Percentiles rank a stretch among this genome's conserved stretches.
Conservation (phyloP, 2,329 filamentous ascomycete genomes). For the Cladosporium sp. region DNA sequence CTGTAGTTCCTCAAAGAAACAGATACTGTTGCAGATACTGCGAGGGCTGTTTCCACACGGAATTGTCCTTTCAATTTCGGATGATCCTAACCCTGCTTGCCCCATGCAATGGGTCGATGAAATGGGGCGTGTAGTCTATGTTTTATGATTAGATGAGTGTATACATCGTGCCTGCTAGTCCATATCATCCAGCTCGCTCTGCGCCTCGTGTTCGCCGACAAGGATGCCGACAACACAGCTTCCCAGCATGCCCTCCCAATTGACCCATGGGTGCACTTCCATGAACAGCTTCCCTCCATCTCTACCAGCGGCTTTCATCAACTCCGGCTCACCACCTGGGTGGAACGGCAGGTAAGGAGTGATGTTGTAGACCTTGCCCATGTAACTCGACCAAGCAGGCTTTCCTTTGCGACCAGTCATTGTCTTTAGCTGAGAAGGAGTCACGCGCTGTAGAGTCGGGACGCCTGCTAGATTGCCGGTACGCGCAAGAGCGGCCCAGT, state of each 20-base stretch:
- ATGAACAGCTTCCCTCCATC: slow-evolving; percentile 66
- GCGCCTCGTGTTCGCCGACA: slow-evolving; percentile 56
- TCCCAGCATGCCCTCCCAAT: slow-evolving; percentile 67
- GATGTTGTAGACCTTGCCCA: slow-evolving; percentile 92
- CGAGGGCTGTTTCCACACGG: not conserved
- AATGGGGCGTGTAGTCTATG: not conserved
- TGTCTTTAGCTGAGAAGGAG: slow-evolving; percentile 74
- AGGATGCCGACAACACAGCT: slow-evolving; percentile 64
- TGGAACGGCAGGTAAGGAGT: slow-evolving; percentile 88
- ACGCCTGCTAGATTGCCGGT: slow-evolving; percentile 50
- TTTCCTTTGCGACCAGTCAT: slow-evolving; percentile 78
- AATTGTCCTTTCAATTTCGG: not conserved
- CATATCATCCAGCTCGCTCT: slow-evolving; percentile 57
- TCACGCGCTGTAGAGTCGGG: slow-evolving; percentile 67
- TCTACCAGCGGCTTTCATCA: slow-evolving; percentile 76
- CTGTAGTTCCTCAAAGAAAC: not conserved
- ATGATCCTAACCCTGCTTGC: not conserved
- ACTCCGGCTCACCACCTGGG: slow-evolving; percentile 78
- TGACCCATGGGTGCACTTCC: slow-evolving; percentile 68
- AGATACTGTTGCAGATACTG: not conserved
- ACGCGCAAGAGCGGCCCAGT: slow-evolving; percentile 83
- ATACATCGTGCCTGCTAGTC: slow-evolving; percentile 47
- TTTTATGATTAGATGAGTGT: not conserved
- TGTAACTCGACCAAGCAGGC: slow-evolving; percentile 87
- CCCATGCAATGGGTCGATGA: not conserved